Percentiles rank a stretch among this genome's conserved stretches.
These are phyloP conservation scores for Forsythia viridissima DNA, from an alignment of 257 asterid species.

Conservation along the genomic window DNA sequence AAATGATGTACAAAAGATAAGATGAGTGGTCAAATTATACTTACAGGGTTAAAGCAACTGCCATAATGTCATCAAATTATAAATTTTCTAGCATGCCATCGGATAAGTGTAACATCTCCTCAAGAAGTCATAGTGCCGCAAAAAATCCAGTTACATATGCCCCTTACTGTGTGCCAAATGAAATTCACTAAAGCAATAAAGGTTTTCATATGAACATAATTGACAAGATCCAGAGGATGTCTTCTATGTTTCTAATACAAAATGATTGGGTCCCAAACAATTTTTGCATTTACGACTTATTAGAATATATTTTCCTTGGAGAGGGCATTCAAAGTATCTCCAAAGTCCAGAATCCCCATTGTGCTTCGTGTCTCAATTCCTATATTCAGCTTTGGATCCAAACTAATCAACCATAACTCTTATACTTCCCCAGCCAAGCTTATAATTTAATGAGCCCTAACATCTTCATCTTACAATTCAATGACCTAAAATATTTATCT, in stretches of 20 bases:
- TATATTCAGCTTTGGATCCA: not conserved
- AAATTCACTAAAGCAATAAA: not conserved
- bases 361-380: not conserved
- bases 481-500: not conserved
- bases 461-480: not conserved
- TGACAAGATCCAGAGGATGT: not conserved
- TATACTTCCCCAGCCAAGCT: not conserved
- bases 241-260: not conserved
- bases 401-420: not conserved
- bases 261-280: not conserved
- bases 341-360: not conserved
- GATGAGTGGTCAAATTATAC: not conserved
- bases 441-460: not conserved
- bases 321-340: not conserved
- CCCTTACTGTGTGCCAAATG: not conserved
- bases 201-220: too few relatives aligned
- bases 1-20: not conserved
- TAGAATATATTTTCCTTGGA: not conserved
- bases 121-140: not conserved
- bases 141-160: not conserved
- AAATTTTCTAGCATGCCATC: not conserved
- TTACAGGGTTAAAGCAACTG: not conserved
- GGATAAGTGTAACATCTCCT: not conserved
- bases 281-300: not conserved
- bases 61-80: not conserved